Evolutionary conservation across 805 yeast genomes (phyloP).

Genomic region (Candida nemodendra): DNA sequence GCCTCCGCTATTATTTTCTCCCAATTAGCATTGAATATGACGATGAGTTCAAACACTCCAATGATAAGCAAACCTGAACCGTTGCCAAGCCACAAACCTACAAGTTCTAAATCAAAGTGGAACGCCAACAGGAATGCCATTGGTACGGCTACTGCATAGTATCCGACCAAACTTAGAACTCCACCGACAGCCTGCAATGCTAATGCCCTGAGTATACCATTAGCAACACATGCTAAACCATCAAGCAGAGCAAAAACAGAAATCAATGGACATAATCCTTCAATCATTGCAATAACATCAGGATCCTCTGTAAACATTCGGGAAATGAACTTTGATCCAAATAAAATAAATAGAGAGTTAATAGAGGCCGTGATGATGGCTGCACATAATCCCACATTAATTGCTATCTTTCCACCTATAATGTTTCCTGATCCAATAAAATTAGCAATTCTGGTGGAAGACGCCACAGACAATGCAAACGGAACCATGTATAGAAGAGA

Average conservation of each 20-base stretch:
- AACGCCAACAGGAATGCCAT: slow-evolving; percentile 60
- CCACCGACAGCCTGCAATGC: slow-evolving; percentile 78
- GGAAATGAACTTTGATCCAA: slow-evolving; percentile 51
- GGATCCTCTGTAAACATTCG: slow-evolving; percentile 59
- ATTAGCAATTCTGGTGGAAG: slow-evolving; percentile 56
- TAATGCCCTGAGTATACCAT: slow-evolving; percentile 72
- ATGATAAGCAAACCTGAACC: slow-evolving; percentile 62
- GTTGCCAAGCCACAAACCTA: slow-evolving; percentile 75
- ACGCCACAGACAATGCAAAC: slow-evolving; percentile 56
- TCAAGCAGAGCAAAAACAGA: slow-evolving; percentile 68
- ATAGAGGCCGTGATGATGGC: slow-evolving; percentile 33
- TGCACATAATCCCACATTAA: slow-evolving; percentile 39
- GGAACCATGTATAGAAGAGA: slow-evolving; percentile 54
- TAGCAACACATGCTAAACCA: slow-evolving; percentile 67
- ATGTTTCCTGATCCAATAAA: slow-evolving; percentile 44
- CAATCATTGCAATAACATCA: slow-evolving; percentile 53
- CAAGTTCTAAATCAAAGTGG: slow-evolving; percentile 42
- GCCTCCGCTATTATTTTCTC: slow-evolving; percentile 40
- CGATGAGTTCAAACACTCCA: slow-evolving; percentile 46
- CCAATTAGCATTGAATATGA: slow-evolving; percentile 54
- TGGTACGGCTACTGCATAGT: slow-evolving; percentile 72
- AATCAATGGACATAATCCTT: slow-evolving; percentile 58
- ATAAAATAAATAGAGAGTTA: slow-evolving; percentile 46
- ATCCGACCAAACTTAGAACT: slow-evolving; percentile 61
- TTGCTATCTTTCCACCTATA: slow-evolving; percentile 37